A percentile compares a stretch with the other conserved stretches of the same genome.
Evolutionary conservation across 306 rosid genomes (phyloP).

Genomic region (Prinsepia uniflora): DNA sequence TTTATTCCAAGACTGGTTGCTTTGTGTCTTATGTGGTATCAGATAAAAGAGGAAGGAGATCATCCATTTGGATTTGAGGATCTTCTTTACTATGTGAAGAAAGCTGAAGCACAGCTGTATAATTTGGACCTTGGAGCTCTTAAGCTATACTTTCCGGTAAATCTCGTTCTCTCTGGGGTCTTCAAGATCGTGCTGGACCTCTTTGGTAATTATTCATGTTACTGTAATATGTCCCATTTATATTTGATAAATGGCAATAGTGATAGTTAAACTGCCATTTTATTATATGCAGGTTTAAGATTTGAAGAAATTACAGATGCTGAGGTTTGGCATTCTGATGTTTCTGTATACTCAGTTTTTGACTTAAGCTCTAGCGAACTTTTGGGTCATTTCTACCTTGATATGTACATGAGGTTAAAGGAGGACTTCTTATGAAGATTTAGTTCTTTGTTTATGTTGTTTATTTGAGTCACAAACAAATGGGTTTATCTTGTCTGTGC

Average conservation of each 20-base stretch:
- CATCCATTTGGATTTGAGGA: constrained; percentile 86
- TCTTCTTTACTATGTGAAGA: constrained; percentile 67
- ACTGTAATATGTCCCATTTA: constrained; percentile 11
- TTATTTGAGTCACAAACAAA: constrained; percentile 24
- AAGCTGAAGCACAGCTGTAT: constrained; percentile 62
- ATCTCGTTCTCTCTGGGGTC: constrained; percentile 84
- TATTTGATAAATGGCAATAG: constrained; percentile 8
- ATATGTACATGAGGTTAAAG: constrained; percentile 66
- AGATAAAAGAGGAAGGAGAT: constrained; percentile 92
- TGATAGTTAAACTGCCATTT: constrained; percentile 17
- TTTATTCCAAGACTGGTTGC: constrained; percentile 30
- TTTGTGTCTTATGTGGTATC: constrained; percentile 35
- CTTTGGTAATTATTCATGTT: constrained; percentile 51
- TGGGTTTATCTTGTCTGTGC: constrained; percentile 26
- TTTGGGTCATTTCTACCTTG: constrained; percentile 86
- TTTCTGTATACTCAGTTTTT: constrained; percentile 60
- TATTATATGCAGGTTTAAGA: constrained; percentile 59
- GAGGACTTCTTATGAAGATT: constrained; percentile 6
- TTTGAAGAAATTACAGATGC: constrained; percentile 73
- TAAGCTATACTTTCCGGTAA: constrained; percentile 85
- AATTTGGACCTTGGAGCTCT: constrained; percentile 72
- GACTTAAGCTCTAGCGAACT: constrained; percentile 77
- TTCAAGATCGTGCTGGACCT: constrained; percentile 86
- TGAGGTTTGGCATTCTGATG: constrained; percentile 90
- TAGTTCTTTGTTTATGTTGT: constrained; percentile 12